Conservation (phyloP, 2,329 filamentous ascomycete species). For the Diaporthe vexans region DNA sequence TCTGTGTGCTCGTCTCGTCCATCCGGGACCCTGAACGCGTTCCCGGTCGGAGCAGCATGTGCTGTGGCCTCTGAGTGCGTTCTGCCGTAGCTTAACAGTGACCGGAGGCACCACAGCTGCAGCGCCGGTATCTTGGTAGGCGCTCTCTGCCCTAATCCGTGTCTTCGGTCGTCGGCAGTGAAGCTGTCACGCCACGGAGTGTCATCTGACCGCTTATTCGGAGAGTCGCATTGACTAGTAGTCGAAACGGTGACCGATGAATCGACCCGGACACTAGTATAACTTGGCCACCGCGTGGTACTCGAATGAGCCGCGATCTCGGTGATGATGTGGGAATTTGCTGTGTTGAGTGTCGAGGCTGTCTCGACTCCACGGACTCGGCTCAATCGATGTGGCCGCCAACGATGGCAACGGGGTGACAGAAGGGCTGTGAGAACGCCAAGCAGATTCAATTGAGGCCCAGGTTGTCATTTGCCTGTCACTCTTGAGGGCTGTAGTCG, state of each 20-base stretch:
- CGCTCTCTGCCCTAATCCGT: neutral
- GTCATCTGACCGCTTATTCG: neutral
- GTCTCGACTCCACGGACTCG: neutral
- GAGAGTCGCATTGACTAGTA: neutral
- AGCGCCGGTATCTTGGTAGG: neutral
- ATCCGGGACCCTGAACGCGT: slow-evolving; percentile 31
- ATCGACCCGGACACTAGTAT: neutral
- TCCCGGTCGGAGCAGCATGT: slow-evolving; percentile 13
- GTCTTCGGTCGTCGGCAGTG: neutral
- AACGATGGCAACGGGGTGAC: neutral
- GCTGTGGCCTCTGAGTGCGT: neutral
- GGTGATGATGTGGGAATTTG: neutral
- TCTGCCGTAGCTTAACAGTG: neutral
- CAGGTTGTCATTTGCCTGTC: neutral
- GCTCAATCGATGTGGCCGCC: neutral
- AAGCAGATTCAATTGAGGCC: neutral
- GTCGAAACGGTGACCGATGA: neutral
- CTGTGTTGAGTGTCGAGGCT: neutral
- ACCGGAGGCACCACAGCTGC: neutral
- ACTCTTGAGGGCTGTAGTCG: neutral
- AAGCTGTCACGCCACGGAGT: slow-evolving; percentile 25
- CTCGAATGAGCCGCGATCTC: neutral
- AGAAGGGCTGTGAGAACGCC: neutral
- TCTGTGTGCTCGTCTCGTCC: slow-evolving; percentile 21
- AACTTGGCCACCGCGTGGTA: too few species aligned